These are phyloP conservation scores for Acacia confusa DNA, from an alignment of 306 rosid species.

Conservation along the genomic window DNA sequence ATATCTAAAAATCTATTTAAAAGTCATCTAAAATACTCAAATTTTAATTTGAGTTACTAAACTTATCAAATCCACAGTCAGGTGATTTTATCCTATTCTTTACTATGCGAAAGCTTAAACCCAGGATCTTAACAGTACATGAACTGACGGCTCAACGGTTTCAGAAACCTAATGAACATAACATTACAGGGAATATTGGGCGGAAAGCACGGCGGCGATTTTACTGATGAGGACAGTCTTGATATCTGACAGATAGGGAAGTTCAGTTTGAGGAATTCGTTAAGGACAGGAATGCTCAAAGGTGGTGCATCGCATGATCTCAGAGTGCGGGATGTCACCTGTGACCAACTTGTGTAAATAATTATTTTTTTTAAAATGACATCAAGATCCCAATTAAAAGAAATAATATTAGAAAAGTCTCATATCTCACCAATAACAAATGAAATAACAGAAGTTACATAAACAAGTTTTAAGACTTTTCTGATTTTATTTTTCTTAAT, in stretches of 20 bases:
- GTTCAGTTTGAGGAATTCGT: conserved; percentile 27
- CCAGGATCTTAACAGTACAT: neutral
- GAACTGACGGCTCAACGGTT: conserved; percentile 12
- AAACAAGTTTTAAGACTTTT: too few species aligned
- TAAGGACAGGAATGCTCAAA: conserved; percentile 10
- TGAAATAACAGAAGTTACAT: too few species aligned
- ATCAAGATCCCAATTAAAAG: too few species aligned
- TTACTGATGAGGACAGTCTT: conserved; percentile 24
- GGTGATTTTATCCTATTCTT: neutral
- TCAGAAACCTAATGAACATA: neutral
- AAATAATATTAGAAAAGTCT: too few species aligned
- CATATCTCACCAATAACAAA: too few species aligned
- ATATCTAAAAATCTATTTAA: too few species aligned
- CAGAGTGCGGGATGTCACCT: neutral
- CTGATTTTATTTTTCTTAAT: too few species aligned
- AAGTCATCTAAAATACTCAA: too few species aligned
- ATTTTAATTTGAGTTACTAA: too few species aligned
- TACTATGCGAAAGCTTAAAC: conserved; percentile 27
- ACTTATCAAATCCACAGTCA: too few species aligned
- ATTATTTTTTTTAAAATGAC: too few species aligned
- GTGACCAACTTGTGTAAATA: too few species aligned
- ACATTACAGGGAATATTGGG: neutral
- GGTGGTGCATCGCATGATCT: conserved; percentile 41
- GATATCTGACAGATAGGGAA: conserved; percentile 38
- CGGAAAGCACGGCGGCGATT: conserved; percentile 23